phyloP scores from a whole-genome alignment of 2,329 filamentous ascomycete species.

The Talaromyces pinophilus region DNA sequence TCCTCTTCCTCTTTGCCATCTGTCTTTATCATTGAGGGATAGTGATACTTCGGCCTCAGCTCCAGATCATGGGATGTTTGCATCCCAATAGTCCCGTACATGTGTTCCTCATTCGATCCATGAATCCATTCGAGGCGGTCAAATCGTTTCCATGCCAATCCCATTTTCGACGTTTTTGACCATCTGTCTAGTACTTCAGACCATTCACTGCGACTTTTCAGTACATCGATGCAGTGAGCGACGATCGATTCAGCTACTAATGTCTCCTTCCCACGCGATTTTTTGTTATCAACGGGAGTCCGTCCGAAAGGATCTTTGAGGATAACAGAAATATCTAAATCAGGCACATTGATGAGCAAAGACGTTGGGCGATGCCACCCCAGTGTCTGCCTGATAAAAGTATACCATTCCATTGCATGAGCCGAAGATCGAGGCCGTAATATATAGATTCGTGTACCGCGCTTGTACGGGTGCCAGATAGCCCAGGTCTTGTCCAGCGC shows the following conservation, averaged over 20 bases:
- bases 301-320: conserved; percentile 62
- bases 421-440: conserved; percentile 62
- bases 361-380: conserved; percentile 59
- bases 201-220: conserved; percentile 61
- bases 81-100: conserved; percentile 71
- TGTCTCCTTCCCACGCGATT: conserved; percentile 54
- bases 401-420: conserved; percentile 68
- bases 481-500: conserved; percentile 68
- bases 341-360: conserved; percentile 63
- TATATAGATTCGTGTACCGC: conserved; percentile 62
- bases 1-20: conserved; percentile 52
- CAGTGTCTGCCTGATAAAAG: conserved; percentile 61
- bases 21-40: conserved; percentile 55
- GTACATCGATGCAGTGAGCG: conserved; percentile 59
- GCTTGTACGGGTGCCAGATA: conserved; percentile 58
- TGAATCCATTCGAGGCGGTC: conserved; percentile 69
- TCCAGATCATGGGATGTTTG: conserved; percentile 66
- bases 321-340: conserved; percentile 60
- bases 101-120: conserved; percentile 65
- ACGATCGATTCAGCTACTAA: conserved; percentile 60
- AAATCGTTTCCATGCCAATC: conserved; percentile 69
- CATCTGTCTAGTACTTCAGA: conserved; percentile 60
- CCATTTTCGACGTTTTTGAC: conserved; percentile 60
- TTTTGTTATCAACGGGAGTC: conserved; percentile 46
- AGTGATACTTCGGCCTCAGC: conserved; percentile 65